These are phyloP conservation scores for Magnaporthales sp. DNA, from an alignment of 2,329 filamentous ascomycete genomes.

Conservation along the genomic window DNA sequence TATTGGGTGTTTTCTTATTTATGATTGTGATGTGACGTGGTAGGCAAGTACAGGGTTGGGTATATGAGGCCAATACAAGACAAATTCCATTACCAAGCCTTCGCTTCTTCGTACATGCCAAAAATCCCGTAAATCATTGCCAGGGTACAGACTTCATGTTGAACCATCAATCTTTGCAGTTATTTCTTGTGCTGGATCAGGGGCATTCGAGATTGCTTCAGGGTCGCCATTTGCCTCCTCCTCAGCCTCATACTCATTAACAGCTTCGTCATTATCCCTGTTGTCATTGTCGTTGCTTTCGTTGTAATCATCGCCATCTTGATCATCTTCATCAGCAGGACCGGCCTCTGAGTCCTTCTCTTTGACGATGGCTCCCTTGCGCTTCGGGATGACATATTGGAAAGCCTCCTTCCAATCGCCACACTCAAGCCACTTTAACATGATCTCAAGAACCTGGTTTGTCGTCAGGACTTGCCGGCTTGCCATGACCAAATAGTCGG, in stretches of 20 bases:
- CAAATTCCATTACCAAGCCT: not conserved
- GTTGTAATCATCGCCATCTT: constrained; percentile 14
- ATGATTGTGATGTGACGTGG: not conserved
- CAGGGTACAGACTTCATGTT: not conserved
- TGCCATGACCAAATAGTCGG: constrained; percentile 88
- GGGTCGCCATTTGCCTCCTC: constrained; percentile 2
- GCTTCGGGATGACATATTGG: constrained; percentile 75
- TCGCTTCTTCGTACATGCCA: not conserved
- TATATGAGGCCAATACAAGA: not conserved
- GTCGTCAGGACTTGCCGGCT: constrained; percentile 81
- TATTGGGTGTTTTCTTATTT: not conserved
- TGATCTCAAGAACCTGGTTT: constrained; percentile 95
- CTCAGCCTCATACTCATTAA: constrained; percentile 8
- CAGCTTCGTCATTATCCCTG: not conserved
- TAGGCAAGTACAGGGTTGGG: not conserved
- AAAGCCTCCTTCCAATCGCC: constrained; percentile 92
- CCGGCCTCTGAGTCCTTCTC: constrained; percentile 18
- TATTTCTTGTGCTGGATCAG: not conserved
- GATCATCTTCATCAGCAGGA: constrained; percentile 18
- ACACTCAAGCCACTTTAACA: constrained; percentile 84
- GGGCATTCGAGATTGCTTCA: not conserved
- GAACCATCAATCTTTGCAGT: not conserved
- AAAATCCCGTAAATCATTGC: not conserved
- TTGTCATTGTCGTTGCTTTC: not conserved
- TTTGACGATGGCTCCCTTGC: constrained; percentile 72